Conservation (phyloP, 345 rosid genomes). For the Eucalyptus curtisii region DNA sequence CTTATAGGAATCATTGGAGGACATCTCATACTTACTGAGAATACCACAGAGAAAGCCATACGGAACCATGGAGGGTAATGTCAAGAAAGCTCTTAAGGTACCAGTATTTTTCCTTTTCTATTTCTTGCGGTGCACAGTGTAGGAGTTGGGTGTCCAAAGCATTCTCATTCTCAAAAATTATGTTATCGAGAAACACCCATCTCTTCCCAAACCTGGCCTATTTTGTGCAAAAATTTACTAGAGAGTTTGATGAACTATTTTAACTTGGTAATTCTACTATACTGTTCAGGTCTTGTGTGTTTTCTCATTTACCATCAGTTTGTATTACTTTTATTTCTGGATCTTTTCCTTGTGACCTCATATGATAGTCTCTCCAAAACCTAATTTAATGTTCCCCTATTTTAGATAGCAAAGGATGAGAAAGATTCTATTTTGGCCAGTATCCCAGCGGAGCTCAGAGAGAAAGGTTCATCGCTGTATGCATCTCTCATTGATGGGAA, state of each 20-base stretch:
- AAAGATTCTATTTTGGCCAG: slow-evolving; percentile 64
- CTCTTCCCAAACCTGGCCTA: not conserved
- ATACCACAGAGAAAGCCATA: slow-evolving; percentile 97
- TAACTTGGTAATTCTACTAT: not conserved
- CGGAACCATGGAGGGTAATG: slow-evolving; percentile 94
- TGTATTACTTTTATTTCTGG: not conserved
- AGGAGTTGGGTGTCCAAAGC: not conserved
- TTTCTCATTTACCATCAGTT: not conserved
- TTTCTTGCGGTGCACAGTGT: not conserved
- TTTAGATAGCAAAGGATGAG: slow-evolving; percentile 68
- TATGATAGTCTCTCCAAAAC: not conserved
- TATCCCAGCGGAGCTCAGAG: slow-evolving; percentile 66
- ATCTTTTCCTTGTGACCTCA: not conserved
- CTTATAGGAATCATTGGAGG: slow-evolving; percentile 73
- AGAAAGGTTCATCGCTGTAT: slow-evolving; percentile 49
- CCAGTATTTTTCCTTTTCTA: not conserved
- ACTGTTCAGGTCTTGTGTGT: not conserved
- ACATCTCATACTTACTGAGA: slow-evolving; percentile 77
- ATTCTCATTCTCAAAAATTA: not conserved
- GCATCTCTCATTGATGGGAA: slow-evolving; percentile 68
- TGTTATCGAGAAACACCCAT: not conserved
- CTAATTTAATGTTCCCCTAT: not conserved
- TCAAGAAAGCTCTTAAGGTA: slow-evolving; percentile 86
- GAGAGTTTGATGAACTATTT: not conserved
- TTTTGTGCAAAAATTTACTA: not conserved